Conservation (phyloP, 2,329 filamentous ascomycete species). For the Neofusicoccum umdonicola region DNA sequence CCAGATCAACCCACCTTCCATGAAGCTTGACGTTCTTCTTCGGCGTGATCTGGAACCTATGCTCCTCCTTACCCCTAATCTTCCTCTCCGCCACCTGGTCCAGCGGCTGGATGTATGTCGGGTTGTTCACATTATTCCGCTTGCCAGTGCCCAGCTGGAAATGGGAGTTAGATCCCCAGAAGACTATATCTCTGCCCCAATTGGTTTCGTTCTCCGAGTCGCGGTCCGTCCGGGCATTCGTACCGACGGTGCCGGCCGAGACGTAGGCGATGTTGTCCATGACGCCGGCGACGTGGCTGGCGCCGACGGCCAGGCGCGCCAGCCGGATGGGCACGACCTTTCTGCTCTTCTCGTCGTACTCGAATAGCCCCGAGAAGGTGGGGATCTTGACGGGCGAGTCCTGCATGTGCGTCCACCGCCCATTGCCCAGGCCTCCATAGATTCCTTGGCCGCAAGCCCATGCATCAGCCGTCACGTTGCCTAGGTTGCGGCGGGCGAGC, state of each 20-base stretch:
- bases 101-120: conserved; percentile 74
- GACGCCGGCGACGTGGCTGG: conserved; percentile 76
- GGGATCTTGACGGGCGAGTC: conserved; percentile 76
- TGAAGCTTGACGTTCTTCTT: conserved; percentile 66
- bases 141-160: conserved; percentile 92
- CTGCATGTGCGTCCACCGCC: conserved; percentile 86
- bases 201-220: conserved; percentile 68
- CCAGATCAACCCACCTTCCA: conserved; percentile 70
- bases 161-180: conserved; percentile 93
- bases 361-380: conserved; percentile 75
- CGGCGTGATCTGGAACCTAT: conserved; percentile 80
- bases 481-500: conserved; percentile 41
- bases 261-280: conserved; percentile 78
- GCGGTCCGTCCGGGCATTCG: conserved; percentile 30
- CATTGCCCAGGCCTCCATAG: conserved; percentile 77
- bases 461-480: conserved; percentile 67
- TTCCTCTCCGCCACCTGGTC: conserved; percentile 64
- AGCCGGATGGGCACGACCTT: conserved; percentile 74
- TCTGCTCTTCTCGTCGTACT: conserved; percentile 76
- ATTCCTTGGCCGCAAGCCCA: conserved; percentile 89
- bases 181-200: conserved; percentile 84
- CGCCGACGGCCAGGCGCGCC: conserved; percentile 69
- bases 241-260: conserved; percentile 47
- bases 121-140: conserved; percentile 73
- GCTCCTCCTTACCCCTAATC: conserved; percentile 63